Conservation (phyloP, 768 basidiomycete genomes). For the Calocybe gangraenosa region DNA sequence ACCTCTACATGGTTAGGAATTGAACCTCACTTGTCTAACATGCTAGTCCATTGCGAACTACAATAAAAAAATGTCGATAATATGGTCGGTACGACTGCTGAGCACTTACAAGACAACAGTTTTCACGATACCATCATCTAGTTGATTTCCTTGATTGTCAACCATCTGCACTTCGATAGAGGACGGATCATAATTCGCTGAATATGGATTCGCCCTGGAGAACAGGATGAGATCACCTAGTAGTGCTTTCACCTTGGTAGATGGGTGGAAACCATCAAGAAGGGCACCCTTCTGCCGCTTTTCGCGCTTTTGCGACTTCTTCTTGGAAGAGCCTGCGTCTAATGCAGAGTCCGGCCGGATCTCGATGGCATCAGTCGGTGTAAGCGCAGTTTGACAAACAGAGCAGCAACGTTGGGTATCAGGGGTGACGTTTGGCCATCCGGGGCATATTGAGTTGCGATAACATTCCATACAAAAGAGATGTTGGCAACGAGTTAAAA, state of each 20-base stretch:
- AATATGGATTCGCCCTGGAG: constrained; percentile 82
- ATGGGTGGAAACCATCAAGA: constrained; percentile 62
- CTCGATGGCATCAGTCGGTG: constrained; percentile 76
- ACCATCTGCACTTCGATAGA: constrained; percentile 73
- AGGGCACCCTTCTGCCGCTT: constrained; percentile 54
- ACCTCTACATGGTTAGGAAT: constrained; percentile 1
- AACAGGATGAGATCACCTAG: constrained; percentile 76
- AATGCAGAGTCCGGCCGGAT: constrained; percentile 56
- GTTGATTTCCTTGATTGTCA: constrained; percentile 64
- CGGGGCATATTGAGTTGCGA: constrained; percentile 69
- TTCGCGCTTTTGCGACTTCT: constrained; percentile 61
- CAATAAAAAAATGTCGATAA: constrained; percentile 8
- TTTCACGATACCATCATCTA: constrained; percentile 74
- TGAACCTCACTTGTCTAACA: constrained; percentile 80
- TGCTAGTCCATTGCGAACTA: constrained; percentile 92
- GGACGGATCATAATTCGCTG: constrained; percentile 78
- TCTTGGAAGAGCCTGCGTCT: constrained; percentile 45
- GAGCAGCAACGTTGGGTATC: constrained; percentile 66
- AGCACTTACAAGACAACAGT: constrained; percentile 90
- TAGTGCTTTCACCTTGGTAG: constrained; percentile 86
- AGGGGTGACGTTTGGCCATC: constrained; percentile 69
- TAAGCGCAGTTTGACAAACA: constrained; percentile 69
- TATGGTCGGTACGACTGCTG: constrained; percentile 8
- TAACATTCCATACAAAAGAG: constrained; percentile 89
- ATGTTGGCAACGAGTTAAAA: constrained; percentile 93